These are phyloP conservation scores for Metschnikowia kunwiensis DNA, from an alignment of 805 yeast genomes.

Conservation along the genomic window DNA sequence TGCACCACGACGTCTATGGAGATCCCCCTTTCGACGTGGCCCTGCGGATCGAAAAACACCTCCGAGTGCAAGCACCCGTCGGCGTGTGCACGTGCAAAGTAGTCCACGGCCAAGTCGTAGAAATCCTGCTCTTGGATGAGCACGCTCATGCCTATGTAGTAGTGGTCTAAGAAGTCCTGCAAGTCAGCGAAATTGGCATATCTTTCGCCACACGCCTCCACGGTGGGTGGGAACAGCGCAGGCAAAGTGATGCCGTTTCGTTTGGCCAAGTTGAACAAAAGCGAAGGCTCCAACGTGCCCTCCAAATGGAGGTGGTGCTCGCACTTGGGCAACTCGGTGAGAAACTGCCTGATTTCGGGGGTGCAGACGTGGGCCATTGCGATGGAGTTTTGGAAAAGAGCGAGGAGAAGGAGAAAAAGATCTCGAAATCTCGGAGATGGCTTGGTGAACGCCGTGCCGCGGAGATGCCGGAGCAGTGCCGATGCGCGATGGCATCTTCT, in stretches of 20 bases:
- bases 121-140: constrained; percentile 68
- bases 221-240: constrained; percentile 54
- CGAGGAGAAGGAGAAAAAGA: not conserved
- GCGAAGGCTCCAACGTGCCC: constrained; percentile 77
- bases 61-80: constrained; percentile 72
- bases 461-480: constrained; percentile 5
- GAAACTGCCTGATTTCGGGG: constrained; percentile 43
- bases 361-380: constrained; percentile 11
- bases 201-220: constrained; percentile 50
- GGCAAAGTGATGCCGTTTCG: constrained; percentile 65
- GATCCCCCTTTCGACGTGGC: constrained; percentile 69
- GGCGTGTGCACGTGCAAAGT: constrained; percentile 53
- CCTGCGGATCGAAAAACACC: constrained; percentile 82
- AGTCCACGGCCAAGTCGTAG: constrained; percentile 72
- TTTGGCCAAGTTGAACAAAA: constrained; percentile 64
- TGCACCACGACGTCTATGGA: constrained; percentile 54
- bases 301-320: constrained; percentile 85
- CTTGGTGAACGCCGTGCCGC: not conserved
- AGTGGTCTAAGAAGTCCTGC: constrained; percentile 75
- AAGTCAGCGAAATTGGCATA: constrained; percentile 63
- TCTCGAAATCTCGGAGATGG: not conserved
- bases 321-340: constrained; percentile 75
- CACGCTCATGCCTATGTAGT: constrained; percentile 81
- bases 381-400: not conserved
- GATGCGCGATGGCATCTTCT: constrained; percentile 6